Base-by-base conservation (phyloP, 257 asterid genomes). In the Salvia miltiorrhiza region DNA sequence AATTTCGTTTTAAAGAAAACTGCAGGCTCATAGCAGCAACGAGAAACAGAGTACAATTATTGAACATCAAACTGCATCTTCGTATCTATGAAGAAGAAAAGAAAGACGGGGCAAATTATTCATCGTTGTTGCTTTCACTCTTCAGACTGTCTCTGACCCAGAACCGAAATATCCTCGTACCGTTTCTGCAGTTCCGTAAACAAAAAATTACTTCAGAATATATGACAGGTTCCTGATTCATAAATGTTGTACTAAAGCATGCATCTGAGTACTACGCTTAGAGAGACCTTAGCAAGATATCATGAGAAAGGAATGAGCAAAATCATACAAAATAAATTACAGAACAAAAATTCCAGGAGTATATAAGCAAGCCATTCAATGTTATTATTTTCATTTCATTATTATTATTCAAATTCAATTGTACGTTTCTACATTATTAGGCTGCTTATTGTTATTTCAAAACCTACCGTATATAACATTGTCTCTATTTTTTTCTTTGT, bases 131-230 rank as follows among this genome's bases (percentile, higher is more conserved):
- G 61, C 65, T 75, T n/a, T 85, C 86, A 87, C 80, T 86, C 96
- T 72, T 88, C 96, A 6, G 85, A 26, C 58, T 30, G 96, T 78
- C 97, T 85, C 84, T 90, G 92, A 61, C 96, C 97, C 80, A 90
- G 75, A 73, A 85, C 94, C 54, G 94, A 70, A 69, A 90, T 90
- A 76, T 90, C 97, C 79, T 90, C 97, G 0, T 83, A 90, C 0
- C 90, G 90, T 69, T 90, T 90, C 97, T 90, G 97, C 82, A 88
- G 48, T 53, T 53, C 20, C 32, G 44, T 23, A 67, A 47, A 63
- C 13, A 59, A 12, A 23, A 16, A 54, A 14, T 60, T 33, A 56
- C 23, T 40, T n/a, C n/a, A n/a, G n/a, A n/a, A n/a, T n/a, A 43
- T 1, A 3, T 0, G 26, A 4, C 4, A 13, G 45, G 50, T 26